Evolutionary conservation across 805 yeast genomes (phyloP).

Genomic region (Sugiyamaella boreocaroliniensis): DNA sequence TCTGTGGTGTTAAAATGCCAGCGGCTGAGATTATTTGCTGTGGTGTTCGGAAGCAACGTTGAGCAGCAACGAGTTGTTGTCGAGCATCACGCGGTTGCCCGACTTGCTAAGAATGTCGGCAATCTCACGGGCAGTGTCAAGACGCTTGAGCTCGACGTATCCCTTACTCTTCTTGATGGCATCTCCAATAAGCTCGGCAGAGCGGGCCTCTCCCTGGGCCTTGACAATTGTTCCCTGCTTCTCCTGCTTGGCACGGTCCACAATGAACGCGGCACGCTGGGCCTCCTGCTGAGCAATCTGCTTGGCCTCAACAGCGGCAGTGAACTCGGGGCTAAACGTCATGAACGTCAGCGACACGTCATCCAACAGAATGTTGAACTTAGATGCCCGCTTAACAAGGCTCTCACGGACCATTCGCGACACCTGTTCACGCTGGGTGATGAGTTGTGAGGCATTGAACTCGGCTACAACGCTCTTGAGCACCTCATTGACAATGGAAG

Average conservation of each 20-base stretch:
- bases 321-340: slow-evolving; percentile 97
- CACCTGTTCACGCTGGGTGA: slow-evolving; percentile 98
- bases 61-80: slow-evolving; percentile 84
- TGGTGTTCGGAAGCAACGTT: slow-evolving; percentile 82
- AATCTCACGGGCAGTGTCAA: slow-evolving; percentile 95
- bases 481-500: slow-evolving; percentile 97
- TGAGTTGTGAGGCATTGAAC: slow-evolving; percentile 95
- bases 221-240: slow-evolving; percentile 94
- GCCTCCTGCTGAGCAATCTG: slow-evolving; percentile 99
- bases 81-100: slow-evolving; percentile 87
- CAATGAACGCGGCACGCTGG: slow-evolving; percentile 94
- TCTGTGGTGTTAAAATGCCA: not conserved
- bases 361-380: slow-evolving; percentile 80
- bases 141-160: slow-evolving; percentile 91
- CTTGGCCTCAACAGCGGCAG: slow-evolving; percentile 95
- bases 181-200: slow-evolving; percentile 97
- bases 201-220: slow-evolving; percentile 97
- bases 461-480: slow-evolving; percentile 96
- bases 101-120: slow-evolving; percentile 77
- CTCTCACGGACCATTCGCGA: slow-evolving; percentile 86
- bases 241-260: slow-evolving; percentile 95
- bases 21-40: slow-evolving; percentile 12
- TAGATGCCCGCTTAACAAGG: slow-evolving; percentile 82
- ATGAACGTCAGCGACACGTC: slow-evolving; percentile 94
- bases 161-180: slow-evolving; percentile 95